Evolutionary conservation across 1,284 basidiomycete genomes (phyloP).

Genomic region (Cystobasidium pallidum): DNA sequence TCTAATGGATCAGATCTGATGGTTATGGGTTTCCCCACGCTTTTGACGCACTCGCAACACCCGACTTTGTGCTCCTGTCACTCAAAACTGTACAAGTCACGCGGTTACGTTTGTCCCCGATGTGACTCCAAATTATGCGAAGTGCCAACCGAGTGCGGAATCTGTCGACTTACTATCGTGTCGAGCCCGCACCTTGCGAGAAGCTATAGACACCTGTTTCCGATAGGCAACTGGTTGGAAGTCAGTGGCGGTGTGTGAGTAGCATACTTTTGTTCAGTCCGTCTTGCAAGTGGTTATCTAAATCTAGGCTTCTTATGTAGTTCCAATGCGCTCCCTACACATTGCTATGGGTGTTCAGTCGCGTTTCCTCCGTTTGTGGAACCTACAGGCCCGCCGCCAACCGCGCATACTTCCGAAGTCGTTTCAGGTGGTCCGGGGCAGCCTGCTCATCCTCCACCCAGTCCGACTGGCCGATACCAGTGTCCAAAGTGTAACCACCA

Average conservation of each 20-base stretch:
- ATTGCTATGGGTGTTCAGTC: slow-evolving; percentile 41
- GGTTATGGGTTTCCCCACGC: slow-evolving; percentile 97
- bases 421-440: slow-evolving; percentile 54
- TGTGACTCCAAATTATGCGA: slow-evolving; percentile 93
- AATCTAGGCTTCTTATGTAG: slow-evolving; percentile 39
- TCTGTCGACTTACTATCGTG: slow-evolving; percentile 96
- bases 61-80: slow-evolving; percentile 91
- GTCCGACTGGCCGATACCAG: slow-evolving; percentile 74
- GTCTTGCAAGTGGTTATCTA: neutral
- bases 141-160: slow-evolving; percentile 95
- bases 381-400: slow-evolving; percentile 47
- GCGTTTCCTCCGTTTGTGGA: slow-evolving; percentile 47
- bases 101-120: slow-evolving; percentile 92
- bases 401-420: slow-evolving; percentile 68
- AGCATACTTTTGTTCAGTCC: neutral
- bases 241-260: slow-evolving; percentile 57
- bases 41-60: slow-evolving; percentile 67
- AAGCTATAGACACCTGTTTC: slow-evolving; percentile 92
- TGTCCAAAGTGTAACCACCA: slow-evolving; percentile 65
- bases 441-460: slow-evolving; percentile 65
- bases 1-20: slow-evolving; percentile 69
- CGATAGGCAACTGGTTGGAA: slow-evolving; percentile 76
- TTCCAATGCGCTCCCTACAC: slow-evolving; percentile 50
- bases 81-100: slow-evolving; percentile 74
- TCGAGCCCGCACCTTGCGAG: slow-evolving; percentile 94